Base-by-base conservation (phyloP, 2,329 filamentous ascomycete genomes). In the Fusarium palustre region DNA sequence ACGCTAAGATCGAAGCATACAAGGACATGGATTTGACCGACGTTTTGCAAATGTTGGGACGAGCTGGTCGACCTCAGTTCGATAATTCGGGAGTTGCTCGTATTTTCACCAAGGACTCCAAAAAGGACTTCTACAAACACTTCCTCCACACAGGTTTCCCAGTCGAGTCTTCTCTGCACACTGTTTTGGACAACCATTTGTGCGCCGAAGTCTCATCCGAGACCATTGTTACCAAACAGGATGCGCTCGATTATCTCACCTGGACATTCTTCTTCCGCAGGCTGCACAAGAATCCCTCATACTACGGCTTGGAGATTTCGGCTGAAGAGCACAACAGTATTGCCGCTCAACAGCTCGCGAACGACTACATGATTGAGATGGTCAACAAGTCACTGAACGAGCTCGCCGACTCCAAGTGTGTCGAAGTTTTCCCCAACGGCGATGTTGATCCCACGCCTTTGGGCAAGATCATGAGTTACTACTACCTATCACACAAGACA, bases 201-300 rank as follows among this genome's bases (percentile, higher is more conserved):
- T 91, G 94, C 66, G 96, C 96, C 62, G 96, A 99, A 81, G 90
- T 98, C 8, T 97, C 94, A 1, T 93, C 96, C 1, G 94, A 93
- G 71, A 99, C 96, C 1, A 92, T 99, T 52, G 84, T 91, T 33
- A 97, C 94, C 11, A 97, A 97, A 80, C 96, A 99, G 80, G 96
- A 99, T 80, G 96, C 96, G 1, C 86, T 99, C 6, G 97, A 99
- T 79, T 99, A 99, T 77, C 82, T 99, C 55, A 99, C 96, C 0
- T 99, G 97, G 96, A 99, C 97, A 1, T 99, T 99, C 84, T 99
- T 99, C 87, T 99, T 99, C 86, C 89, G 97, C 4, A 87, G 96
- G 13, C 83, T 99, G 39, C 96, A 99, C 83, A 99, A 99, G 84
- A 99, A 99, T 74, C 96, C 96, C 2, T 97, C 94, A 0, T 99